Percentiles rank a stretch among this genome's conserved stretches.
phyloP scores from a whole-genome alignment of 768 basidiomycete genomes.

The Boletus eberwhitei region DNA sequence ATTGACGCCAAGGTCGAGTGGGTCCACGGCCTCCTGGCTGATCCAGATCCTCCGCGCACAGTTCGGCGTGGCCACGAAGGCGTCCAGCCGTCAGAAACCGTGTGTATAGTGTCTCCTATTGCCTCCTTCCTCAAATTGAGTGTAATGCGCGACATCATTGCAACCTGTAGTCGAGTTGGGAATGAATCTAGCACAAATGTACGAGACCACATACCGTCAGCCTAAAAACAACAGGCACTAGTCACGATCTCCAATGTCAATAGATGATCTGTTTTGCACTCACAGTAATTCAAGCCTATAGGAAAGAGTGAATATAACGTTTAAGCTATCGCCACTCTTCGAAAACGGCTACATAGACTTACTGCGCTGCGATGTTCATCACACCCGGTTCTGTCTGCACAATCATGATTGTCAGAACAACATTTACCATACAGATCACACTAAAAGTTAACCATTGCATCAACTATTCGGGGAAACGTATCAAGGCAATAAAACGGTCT shows the following conservation, averaged over 20 bases:
- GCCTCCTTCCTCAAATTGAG: slow-evolving; percentile 49
- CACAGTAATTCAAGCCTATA: slow-evolving; percentile 40
- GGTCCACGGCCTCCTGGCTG: background rate
- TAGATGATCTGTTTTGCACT: slow-evolving; percentile 6
- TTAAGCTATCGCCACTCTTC: background rate
- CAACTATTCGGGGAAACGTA: background rate
- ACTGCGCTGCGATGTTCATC: slow-evolving; percentile 38
- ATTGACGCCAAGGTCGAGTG: background rate
- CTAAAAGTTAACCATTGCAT: slow-evolving; percentile 17
- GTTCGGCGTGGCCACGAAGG: background rate
- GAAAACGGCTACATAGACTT: background rate
- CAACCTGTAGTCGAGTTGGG: slow-evolving; percentile 35
- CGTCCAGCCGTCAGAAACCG: background rate
- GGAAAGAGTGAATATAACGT: background rate
- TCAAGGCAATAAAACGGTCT: background rate
- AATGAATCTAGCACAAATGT: background rate
- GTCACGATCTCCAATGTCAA: slow-evolving; percentile 28
- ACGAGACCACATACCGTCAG: slow-evolving; percentile 11
- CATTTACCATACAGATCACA: slow-evolving; percentile 37
- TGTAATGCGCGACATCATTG: slow-evolving; percentile 70
- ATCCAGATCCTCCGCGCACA: background rate
- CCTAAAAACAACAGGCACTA: slow-evolving; percentile 29
- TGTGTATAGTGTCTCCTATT: background rate
- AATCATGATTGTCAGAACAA: slow-evolving; percentile 40
- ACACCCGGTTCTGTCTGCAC: slow-evolving; percentile 25